A percentile compares a stretch with the other conserved stretches of the same genome.
Evolutionary conservation across 2,329 filamentous ascomycete species (phyloP).

Genomic region (Botrytis tulipae): DNA sequence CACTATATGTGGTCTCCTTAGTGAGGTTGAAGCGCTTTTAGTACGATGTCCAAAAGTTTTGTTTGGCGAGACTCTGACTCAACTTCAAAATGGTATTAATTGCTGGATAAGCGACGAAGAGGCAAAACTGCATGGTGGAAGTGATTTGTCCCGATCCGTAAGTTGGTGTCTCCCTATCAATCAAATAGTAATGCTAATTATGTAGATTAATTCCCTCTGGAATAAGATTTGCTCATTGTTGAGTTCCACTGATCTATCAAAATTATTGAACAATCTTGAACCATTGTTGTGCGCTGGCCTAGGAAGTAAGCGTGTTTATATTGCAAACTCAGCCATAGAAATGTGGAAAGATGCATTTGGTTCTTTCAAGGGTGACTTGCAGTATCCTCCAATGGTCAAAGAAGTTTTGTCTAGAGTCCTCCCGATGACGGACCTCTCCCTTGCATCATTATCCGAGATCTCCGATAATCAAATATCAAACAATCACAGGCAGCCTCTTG

Average conservation of each 20-base stretch:
- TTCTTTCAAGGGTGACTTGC: slow-evolving; percentile 50
- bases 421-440: slow-evolving; percentile 50
- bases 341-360: slow-evolving; percentile 74
- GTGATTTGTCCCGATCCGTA: slow-evolving; percentile 47
- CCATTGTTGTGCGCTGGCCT: slow-evolving; percentile 55
- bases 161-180: slow-evolving; percentile 33
- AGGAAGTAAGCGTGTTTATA: slow-evolving; percentile 54
- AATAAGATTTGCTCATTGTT: slow-evolving; percentile 43
- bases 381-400: slow-evolving; percentile 65
- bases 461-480: slow-evolving; percentile 38
- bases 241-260: slow-evolving; percentile 39
- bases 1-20: slow-evolving; percentile 52
- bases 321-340: slow-evolving; percentile 53
- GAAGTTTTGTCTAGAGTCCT: slow-evolving; percentile 59
- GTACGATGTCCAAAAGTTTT: slow-evolving; percentile 41
- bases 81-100: slow-evolving; percentile 60
- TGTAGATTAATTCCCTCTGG: slow-evolving; percentile 52
- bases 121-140: slow-evolving; percentile 44
- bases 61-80: slow-evolving; percentile 46
- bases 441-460: slow-evolving; percentile 48
- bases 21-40: slow-evolving; percentile 41
- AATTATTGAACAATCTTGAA: slow-evolving; percentile 54
- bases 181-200: slow-evolving; percentile 32
- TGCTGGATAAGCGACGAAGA: slow-evolving; percentile 63
- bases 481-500: slow-evolving; percentile 26